Evolutionary conservation across 2,329 filamentous ascomycete species (phyloP), one percentile per base, ranked within the genome.

Genomic region (Cladophialophora chaetospira): DNA sequence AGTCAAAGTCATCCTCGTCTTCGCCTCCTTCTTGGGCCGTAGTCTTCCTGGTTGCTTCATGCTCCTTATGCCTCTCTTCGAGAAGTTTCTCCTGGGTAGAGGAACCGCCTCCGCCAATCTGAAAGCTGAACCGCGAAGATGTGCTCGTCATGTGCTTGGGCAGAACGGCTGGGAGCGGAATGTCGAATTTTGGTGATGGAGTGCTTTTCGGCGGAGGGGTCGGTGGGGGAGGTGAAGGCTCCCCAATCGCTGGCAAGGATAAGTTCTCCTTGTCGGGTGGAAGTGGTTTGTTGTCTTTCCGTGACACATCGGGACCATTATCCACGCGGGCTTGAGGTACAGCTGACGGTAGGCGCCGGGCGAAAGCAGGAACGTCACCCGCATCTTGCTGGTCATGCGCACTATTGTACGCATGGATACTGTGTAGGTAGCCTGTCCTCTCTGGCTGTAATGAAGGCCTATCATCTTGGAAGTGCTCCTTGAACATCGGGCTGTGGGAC

Each of bases 41-140:
- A 10, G 66, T 65, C 53, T 68, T 73, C 48, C 72, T 70, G 26
- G 70, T 73, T 58, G 79, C 72, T 68, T 80, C 73, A 72, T 82
- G 73, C 68, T 78, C 71, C 72, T 82, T 78, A 63, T 86, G 82
- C 49, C 82, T 83, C 58, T 87, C 84, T 70, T 87, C 84, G 29
- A 87, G 70, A 5, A 85, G 70, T 61, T 80, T 80, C 65, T 87
- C 84, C 66, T 87, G 82, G 0, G 77, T 75, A 3, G 79, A 77
- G 4, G 82, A 84, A 52, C 82, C 83, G 8, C 77, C 75, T 13
- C 79, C 79, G 4, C 76, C 79, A 65, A 86, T 80, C 60, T 87
- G 84, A 63, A 87, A 87, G 63, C 84, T 87, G 66, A 87, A 87
- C 8, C 84, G 75, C 1, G 82, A 86, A 0, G 83, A 81, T 67